Conservation (phyloP, 2,329 filamentous ascomycete species). For the Verticillium nonalfalfae region DNA sequence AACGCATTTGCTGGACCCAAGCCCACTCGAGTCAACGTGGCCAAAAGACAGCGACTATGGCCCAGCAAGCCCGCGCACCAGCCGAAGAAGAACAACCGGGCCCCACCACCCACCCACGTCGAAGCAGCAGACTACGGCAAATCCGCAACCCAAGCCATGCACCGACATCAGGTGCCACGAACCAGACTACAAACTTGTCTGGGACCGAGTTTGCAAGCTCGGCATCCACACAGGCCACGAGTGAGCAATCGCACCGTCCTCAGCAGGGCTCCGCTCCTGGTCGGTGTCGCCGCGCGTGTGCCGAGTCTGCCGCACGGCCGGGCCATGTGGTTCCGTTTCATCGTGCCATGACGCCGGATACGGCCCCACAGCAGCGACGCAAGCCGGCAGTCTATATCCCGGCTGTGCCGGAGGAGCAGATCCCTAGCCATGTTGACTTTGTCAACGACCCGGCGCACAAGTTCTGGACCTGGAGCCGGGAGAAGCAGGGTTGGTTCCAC, state of each 20-base stretch:
- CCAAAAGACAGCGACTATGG: not conserved
- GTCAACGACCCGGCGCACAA: not conserved
- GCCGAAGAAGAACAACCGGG: not conserved
- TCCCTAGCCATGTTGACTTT: not conserved
- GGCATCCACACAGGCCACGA: not conserved
- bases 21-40: too few relatives aligned
- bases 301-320: not conserved
- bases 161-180: not conserved
- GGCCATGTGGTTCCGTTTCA: not conserved
- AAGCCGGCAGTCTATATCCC: not conserved
- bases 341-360: not conserved
- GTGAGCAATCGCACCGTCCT: not conserved
- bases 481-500: conserved; percentile 4
- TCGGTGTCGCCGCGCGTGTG: too few relatives aligned
- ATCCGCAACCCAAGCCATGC: not conserved
- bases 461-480: conserved; percentile 3
- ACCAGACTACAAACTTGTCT: not conserved
- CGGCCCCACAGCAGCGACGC: not conserved
- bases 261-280: not conserved
- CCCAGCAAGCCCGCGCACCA: not conserved
- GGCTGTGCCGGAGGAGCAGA: not conserved
- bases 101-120: not conserved
- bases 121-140: not conserved
- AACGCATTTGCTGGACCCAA: not conserved
- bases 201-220: not conserved